Evolutionary conservation across 2,329 filamentous ascomycete genomes (phyloP), one percentile per base, ranked within the genome.

Genomic region (Hypoxylon sp.): DNA sequence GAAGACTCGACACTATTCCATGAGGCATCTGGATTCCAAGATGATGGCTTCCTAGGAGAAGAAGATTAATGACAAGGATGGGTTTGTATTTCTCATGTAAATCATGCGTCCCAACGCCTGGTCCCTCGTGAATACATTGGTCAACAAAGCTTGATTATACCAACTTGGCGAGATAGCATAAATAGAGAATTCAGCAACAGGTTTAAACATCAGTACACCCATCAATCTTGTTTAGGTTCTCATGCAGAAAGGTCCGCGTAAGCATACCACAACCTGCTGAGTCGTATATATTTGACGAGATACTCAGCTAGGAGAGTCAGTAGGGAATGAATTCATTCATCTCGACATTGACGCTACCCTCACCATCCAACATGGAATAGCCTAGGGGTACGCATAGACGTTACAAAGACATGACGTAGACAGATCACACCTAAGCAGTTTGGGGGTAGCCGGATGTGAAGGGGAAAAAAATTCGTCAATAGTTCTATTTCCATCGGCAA

Each of bases 1-100:
- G 81, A 82, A 43, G 82, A 84, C 58, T 73, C 76, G 45, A 70
- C 74, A 5, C 70, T 81, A 54, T 78, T 79, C 55, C 74, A 78
- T 12, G 70, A 74, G 34, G 70, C 70, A 19, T 71, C 69, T 12
- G 47, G 55, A 41, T 45, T 51, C 21, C 45, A 60, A 14, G 52
- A 55, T 12, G 55, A 68, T 50, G 58, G 23, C 16, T 57, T 46
- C 14, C 23, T 23, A 32, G 60, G 60, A 11, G 53, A 53, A 9
- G 37, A 48, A n/a, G 1, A n/a, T 52, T 45, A 34, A 51, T 61
- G 45, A 39, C 5, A 45, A 45, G n/a, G 56, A 37, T 27, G 5
- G 21, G 41, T 30, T 19, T n/a, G 9, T 25, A 32, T 34, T 52
- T 41, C n/a, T 30, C 12, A 47, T 9, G n/a, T 12, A 2, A 25